Evolutionary conservation across 2,329 filamentous ascomycete species (phyloP).

Genomic region (Pseudocercospora musae): DNA sequence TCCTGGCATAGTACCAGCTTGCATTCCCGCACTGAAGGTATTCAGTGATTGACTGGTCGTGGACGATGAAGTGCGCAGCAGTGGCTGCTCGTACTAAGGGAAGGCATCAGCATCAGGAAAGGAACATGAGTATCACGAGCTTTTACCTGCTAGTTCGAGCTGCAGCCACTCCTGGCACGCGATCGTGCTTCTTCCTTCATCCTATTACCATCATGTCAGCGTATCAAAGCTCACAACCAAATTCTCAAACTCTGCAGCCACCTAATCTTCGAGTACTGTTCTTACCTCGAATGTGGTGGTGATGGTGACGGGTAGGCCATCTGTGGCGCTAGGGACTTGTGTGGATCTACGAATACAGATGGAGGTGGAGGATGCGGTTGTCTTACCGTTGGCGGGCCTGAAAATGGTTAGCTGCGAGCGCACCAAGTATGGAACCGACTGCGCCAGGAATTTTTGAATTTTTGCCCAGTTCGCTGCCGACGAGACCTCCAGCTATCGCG

Average conservation of each 20-base stretch:
- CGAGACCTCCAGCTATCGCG: slow-evolving; percentile 31
- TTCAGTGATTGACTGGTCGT: background rate
- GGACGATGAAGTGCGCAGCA: background rate
- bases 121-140: background rate
- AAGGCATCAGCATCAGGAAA: background rate
- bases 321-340: slow-evolving; percentile 2
- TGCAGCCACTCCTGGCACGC: slow-evolving; percentile 17
- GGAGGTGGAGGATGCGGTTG: slow-evolving; percentile 4
- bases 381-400: slow-evolving; percentile 33
- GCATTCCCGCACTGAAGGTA: background rate
- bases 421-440: slow-evolving; percentile 29
- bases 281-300: slow-evolving; percentile 22
- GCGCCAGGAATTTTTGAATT: slow-evolving; percentile 23
- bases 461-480: slow-evolving; percentile 30
- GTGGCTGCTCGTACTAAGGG: background rate
- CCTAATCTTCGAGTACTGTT: slow-evolving; percentile 16
- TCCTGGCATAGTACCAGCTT: background rate
- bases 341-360: slow-evolving; percentile 1
- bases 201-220: slow-evolving; percentile 13
- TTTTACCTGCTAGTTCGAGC: slow-evolving; percentile 21
- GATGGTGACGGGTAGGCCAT: slow-evolving; percentile 8
- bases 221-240: background rate
- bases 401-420: slow-evolving; percentile 30
- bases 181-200: slow-evolving; percentile 17
- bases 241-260: background rate